Evolutionary conservation across 1,139 yeast species (phyloP), one percentile per base, ranked within the genome.

Genomic region (Hyphopichia khmerensis): DNA sequence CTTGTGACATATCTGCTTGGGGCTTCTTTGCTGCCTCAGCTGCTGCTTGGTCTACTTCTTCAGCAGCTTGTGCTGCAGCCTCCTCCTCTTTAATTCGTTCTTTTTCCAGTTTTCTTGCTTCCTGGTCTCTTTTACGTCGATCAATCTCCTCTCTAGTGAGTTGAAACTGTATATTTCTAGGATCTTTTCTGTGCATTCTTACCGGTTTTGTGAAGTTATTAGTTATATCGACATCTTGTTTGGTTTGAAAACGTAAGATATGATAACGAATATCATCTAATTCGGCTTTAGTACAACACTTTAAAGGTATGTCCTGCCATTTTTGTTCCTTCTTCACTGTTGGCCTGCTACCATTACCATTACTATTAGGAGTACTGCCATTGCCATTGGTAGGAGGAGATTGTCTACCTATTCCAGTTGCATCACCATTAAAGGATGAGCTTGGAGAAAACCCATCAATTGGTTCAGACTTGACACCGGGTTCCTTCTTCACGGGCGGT

Each of bases 161-260:
- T 63, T 88, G 96, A 57, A 87, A 87, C 59, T 88, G 96, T 60
- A 91, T 72, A 58, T 88, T 88, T 53, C 90, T 78, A 1, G 98
- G 96, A 62, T 91, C 98, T 59, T 91, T 90, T 52, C 98, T 77
- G 61, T 90, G 96, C 56, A 91, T 70, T 51, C 96, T 72, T 15
- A 91, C 85, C 0, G 99, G 99, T 45, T 79, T 77, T 40, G 81
- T 82, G 61, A 91, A 91, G 49, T 83, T 83, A 31, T 72, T 70
- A 26, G 72, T 68, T 5, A 95, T 93, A 49, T 87, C 87, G 29
- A 93, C 84, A 38, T 77, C 75, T 52, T 80, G 77, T 48, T 82
- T 81, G 32, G 87, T 75, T 55, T 86, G 95, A 57, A 93, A 89
- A 62, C 85, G 84, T 67, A 91, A 66, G 29, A 93, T 77, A 60